These are phyloP conservation scores for Colletotrichum truncatum DNA, from an alignment of 2,329 filamentous ascomycete genomes.

Conservation along the genomic window DNA sequence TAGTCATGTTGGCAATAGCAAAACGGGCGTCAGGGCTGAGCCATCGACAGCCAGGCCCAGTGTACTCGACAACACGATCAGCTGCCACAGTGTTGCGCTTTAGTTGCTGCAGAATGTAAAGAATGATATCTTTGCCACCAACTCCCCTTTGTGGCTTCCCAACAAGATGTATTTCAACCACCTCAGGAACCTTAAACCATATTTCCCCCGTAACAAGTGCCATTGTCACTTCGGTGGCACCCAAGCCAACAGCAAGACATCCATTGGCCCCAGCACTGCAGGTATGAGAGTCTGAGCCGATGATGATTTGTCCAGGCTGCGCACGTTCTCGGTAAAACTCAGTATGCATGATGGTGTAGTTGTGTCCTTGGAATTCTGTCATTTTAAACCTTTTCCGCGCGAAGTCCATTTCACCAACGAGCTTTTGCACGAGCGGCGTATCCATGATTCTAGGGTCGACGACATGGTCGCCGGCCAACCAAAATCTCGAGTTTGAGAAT, in stretches of 20 bases:
- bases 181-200: conserved; percentile 50
- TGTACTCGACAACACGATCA: conserved; percentile 49
- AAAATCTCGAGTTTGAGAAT: conserved; percentile 39
- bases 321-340: conserved; percentile 48
- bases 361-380: conserved; percentile 42
- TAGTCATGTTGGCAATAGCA: conserved; percentile 46
- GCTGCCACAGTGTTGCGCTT: conserved; percentile 49
- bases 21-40: conserved; percentile 48
- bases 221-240: conserved; percentile 48
- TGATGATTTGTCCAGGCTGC: conserved; percentile 47
- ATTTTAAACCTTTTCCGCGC: conserved; percentile 21
- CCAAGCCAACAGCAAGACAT: conserved; percentile 46
- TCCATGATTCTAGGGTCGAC: conserved; percentile 47
- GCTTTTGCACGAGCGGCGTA: conserved; percentile 16
- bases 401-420: conserved; percentile 14
- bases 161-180: conserved; percentile 42
- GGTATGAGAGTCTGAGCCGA: conserved; percentile 50
- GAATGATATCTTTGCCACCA: conserved; percentile 49
- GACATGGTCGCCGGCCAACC: conserved; percentile 58
- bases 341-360: conserved; percentile 50
- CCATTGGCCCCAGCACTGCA: conserved; percentile 47
- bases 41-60: conserved; percentile 41
- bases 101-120: conserved; percentile 46
- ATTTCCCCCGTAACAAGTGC: conserved; percentile 47
- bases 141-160: conserved; percentile 42